phyloP scores from a whole-genome alignment of 2,329 filamentous ascomycete species.

The Chaetomiaceae sp. region DNA sequence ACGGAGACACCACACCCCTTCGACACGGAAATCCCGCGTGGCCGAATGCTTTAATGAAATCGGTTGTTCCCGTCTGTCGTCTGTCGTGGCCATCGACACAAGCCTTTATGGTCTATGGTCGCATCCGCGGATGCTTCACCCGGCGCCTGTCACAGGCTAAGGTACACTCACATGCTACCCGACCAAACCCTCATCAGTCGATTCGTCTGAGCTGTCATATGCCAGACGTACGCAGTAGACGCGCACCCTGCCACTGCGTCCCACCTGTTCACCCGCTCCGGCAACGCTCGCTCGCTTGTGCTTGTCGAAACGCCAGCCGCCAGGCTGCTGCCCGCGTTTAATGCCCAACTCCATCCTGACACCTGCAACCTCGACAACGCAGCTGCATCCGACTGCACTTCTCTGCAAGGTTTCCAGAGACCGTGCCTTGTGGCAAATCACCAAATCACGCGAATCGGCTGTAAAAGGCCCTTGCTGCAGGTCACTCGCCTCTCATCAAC shows the following conservation, averaged over 20 bases:
- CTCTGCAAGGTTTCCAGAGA: slow-evolving; percentile 14
- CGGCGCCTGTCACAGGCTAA: background rate
- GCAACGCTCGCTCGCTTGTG: slow-evolving; percentile 9
- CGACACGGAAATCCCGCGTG: slow-evolving; percentile 6
- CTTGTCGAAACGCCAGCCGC: slow-evolving; percentile 15
- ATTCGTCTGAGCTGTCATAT: slow-evolving; percentile 12
- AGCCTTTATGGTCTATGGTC: no score
- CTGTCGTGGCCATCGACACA: background rate
- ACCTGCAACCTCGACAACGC: slow-evolving; percentile 20
- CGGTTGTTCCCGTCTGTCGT: background rate
- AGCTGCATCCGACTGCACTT: slow-evolving; percentile 19
- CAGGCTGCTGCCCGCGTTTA: slow-evolving; percentile 24
- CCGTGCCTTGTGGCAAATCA: no score
- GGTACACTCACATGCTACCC: background rate
- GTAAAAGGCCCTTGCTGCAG: no score
- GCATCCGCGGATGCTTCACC: no score
- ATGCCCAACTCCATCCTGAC: slow-evolving; percentile 26
- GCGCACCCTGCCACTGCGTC: slow-evolving; percentile 11
- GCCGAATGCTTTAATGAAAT: background rate
- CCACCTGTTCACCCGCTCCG: slow-evolving; percentile 14
- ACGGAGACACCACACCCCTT: background rate
- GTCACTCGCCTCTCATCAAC: no score
- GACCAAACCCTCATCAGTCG: background rate
- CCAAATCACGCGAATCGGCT: no score
- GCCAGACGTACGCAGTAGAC: slow-evolving; percentile 1